Conservation (phyloP, 331 rosid genomes). For the Saraca asoca region DNA sequence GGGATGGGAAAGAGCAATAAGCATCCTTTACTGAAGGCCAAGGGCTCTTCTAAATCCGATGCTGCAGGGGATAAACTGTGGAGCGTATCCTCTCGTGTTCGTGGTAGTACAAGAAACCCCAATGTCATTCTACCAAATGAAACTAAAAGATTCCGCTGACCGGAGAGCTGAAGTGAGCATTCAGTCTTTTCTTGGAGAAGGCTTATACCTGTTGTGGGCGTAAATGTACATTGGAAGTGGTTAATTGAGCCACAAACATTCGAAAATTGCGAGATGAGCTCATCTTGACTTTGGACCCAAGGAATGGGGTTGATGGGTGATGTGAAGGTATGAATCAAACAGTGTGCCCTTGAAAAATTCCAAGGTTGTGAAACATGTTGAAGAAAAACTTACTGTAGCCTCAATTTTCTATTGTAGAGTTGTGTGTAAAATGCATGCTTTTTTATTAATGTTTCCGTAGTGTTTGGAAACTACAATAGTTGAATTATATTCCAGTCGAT, state of each 20-base stretch:
- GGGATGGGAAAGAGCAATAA: slow-evolving; percentile 91
- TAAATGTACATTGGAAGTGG: neutral
- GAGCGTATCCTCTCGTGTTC: slow-evolving; percentile 84
- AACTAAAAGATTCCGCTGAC: slow-evolving; percentile 59
- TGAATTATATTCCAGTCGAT: too few relatives aligned
- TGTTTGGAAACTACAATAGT: too few relatives aligned
- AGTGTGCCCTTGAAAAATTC: slow-evolving; percentile 16
- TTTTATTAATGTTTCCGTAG: too few relatives aligned
- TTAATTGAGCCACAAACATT: neutral
- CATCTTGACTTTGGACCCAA: neutral
- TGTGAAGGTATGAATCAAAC: neutral
- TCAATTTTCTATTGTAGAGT: slow-evolving; percentile 41
- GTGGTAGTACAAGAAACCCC: slow-evolving; percentile 70
- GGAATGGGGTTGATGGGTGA: slow-evolving; percentile 11
- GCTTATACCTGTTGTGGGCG: slow-evolving; percentile 10
- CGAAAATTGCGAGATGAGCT: neutral
- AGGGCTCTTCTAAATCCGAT: slow-evolving; percentile 52
- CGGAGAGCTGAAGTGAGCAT: slow-evolving; percentile 19
- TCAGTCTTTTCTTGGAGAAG: slow-evolving; percentile 29
- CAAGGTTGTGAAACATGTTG: slow-evolving; percentile 15
- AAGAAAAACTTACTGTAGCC: slow-evolving; percentile 22
- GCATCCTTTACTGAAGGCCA: slow-evolving; percentile 65
- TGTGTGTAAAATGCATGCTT: neutral
- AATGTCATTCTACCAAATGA: slow-evolving; percentile 66
- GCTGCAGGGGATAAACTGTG: slow-evolving; percentile 74